These are phyloP conservation scores for Termitomyces heimii DNA, from an alignment of 768 basidiomycete genomes.

Conservation along the genomic window DNA sequence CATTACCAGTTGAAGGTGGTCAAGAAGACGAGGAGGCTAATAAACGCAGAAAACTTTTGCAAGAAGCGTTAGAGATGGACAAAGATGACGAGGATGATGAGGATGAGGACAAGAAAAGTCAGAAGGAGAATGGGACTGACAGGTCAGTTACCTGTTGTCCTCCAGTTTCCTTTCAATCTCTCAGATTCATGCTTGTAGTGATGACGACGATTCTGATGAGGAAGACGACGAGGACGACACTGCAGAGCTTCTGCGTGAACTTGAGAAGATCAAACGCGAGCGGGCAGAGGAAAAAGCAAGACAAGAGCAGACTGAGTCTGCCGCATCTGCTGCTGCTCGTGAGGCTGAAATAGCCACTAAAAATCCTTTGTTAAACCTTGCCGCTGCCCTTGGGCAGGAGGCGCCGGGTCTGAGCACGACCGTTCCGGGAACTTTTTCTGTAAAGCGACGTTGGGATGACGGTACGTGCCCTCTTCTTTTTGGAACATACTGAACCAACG, in stretches of 20 bases:
- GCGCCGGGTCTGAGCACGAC: conserved; percentile 68
- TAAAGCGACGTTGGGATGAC: conserved; percentile 94
- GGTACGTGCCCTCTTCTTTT: conserved; percentile 39
- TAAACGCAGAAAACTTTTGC: conserved; percentile 83
- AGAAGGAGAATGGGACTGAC: conserved; percentile 30
- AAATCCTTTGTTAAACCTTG: conserved; percentile 88
- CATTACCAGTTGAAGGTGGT: conserved; percentile 37
- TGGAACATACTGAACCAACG: background rate
- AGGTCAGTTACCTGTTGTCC: conserved; percentile 27
- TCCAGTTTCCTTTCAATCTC: background rate
- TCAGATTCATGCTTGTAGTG: conserved; percentile 23
- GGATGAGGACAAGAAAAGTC: conserved; percentile 31
- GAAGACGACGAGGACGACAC: conserved; percentile 85
- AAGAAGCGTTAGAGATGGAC: conserved; percentile 84
- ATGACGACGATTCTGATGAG: conserved; percentile 44
- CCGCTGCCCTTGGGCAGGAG: conserved; percentile 79
- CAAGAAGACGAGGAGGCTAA: conserved; percentile 53
- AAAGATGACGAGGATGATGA: conserved; percentile 85
- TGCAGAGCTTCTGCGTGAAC: conserved; percentile 87
- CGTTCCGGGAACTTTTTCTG: conserved; percentile 78
- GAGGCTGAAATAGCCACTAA: conserved; percentile 82
- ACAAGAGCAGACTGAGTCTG: conserved; percentile 71
- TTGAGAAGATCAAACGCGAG: conserved; percentile 98
- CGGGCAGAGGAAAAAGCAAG: conserved; percentile 89
- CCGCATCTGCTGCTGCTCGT: conserved; percentile 48